These are phyloP conservation scores for Cornus florida DNA, from an alignment of 148 eudicot species.

Conservation along the genomic window DNA sequence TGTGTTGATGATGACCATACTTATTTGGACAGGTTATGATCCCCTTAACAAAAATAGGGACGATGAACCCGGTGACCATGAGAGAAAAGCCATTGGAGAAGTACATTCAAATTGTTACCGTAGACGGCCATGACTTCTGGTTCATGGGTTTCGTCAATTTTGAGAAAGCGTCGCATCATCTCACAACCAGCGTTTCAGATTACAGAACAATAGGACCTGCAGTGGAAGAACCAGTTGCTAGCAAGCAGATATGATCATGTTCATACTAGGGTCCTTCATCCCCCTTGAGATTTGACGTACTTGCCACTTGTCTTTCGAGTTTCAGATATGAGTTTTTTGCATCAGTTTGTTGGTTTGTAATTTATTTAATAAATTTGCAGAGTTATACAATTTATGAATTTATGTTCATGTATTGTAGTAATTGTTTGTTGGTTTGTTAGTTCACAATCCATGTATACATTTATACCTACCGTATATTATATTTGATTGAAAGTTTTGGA, in stretches of 20 bases:
- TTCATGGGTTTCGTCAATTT: conserved; percentile 79
- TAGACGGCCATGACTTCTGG: conserved; percentile 73
- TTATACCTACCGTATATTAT: too few relatives aligned
- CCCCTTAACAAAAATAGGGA: conserved; percentile 44
- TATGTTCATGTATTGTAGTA: too few relatives aligned
- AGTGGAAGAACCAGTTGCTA: conserved; percentile 6
- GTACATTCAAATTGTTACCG: conserved; percentile 55
- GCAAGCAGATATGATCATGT: background rate
- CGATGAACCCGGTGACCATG: conserved; percentile 51
- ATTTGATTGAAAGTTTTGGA: too few relatives aligned
- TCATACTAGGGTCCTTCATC: too few relatives aligned
- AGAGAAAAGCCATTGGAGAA: conserved; percentile 50
- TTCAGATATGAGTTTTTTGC: background rate
- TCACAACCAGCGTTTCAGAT: conserved; percentile 32
- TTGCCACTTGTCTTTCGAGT: background rate
- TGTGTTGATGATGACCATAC: background rate
- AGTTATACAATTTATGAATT: background rate
- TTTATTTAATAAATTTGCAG: too few relatives aligned
- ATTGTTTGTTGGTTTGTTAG: background rate
- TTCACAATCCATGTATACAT: too few relatives aligned
- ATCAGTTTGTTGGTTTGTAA: background rate
- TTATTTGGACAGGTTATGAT: conserved; percentile 44
- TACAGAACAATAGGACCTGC: conserved; percentile 29
- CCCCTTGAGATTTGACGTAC: too few relatives aligned
- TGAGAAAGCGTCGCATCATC: conserved; percentile 61